Percentiles rank a stretch among this genome's conserved stretches.
Evolutionary conservation across 2,329 filamentous ascomycete species (phyloP).

Genomic region (Colletotrichum chrysophilum): DNA sequence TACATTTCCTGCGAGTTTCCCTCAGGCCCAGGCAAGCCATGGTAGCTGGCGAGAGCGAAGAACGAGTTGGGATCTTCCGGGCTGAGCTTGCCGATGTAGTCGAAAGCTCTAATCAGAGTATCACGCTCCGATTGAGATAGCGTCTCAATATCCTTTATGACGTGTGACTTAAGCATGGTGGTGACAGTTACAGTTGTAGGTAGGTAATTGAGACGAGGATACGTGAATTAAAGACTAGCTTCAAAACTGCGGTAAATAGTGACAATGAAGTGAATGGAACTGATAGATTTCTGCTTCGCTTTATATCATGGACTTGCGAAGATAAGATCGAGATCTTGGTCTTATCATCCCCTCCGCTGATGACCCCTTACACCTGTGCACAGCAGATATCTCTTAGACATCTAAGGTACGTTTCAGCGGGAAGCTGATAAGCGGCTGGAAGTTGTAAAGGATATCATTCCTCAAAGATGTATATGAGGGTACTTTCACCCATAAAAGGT

Average conservation of each 20-base stretch:
- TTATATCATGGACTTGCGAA: not conserved
- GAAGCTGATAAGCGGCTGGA: not conserved
- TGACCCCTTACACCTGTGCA: not conserved
- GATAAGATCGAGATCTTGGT: not conserved
- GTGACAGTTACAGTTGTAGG: not conserved
- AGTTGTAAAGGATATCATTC: not conserved
- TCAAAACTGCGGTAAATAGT: accelerated
- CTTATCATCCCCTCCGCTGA: not conserved
- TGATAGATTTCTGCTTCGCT: not conserved
- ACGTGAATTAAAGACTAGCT: not conserved
- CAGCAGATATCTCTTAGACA: not conserved
- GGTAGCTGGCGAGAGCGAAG: constrained; percentile 30
- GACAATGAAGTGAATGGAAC: not conserved
- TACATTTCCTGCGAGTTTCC: constrained; percentile 22
- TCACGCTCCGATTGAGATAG: not conserved
- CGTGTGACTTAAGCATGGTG: not conserved
- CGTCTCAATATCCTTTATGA: not conserved
- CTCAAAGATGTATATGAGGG: not conserved
- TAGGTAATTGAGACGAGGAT: not conserved
- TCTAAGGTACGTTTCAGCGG: not conserved
- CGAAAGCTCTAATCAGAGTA: not conserved
- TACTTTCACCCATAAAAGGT: not conserved
- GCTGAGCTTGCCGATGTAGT: not conserved
- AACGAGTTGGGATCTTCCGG: constrained; percentile 24
- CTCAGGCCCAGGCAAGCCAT: constrained; percentile 26